These are phyloP conservation scores for Cryptosporidium ubiquitum DNA, from an alignment of 169 alveolate genomes.

Conservation along the genomic window DNA sequence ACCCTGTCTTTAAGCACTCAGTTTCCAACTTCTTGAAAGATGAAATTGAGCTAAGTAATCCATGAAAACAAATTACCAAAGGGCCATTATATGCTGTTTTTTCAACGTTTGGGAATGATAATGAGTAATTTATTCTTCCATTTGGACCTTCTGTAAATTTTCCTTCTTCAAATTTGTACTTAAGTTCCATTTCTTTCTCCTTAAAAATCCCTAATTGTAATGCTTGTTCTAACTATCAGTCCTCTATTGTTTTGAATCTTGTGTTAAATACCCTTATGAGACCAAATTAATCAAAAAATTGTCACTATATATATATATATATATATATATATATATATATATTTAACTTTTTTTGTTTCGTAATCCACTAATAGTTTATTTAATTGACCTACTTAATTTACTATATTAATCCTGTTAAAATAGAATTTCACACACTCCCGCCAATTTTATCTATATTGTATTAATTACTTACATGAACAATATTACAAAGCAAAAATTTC, in stretches of 20 bases:
- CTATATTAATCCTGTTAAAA: no score
- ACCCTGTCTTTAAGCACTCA: not conserved
- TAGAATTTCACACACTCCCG: not conserved
- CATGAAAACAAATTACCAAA: conserved; percentile 63
- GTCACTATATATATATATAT: not conserved
- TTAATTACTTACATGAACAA: not conserved
- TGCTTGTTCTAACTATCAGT: not conserved
- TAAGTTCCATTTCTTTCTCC: not conserved
- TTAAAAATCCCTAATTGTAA: not conserved
- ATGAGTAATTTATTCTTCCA: conserved; percentile 56
- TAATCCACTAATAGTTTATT: no score
- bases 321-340: no score
- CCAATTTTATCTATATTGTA: not conserved
- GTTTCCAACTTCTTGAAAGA: conserved; percentile 14
- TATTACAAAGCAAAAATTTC: no score
- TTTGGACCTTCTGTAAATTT: conserved; percentile 53
- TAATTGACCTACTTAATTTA: no score
- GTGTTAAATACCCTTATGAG: not conserved
- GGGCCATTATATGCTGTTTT: conserved; percentile 17
- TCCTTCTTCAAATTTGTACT: conserved; percentile 27
- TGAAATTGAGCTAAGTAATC: conserved; percentile 33
- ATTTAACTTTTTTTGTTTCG: no score
- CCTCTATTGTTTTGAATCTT: not conserved
- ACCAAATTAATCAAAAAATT: no score
- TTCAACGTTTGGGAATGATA: conserved; percentile 21